Evolutionary conservation across 768 basidiomycete genomes (phyloP).

Genomic region (Ramaria sp.): DNA sequence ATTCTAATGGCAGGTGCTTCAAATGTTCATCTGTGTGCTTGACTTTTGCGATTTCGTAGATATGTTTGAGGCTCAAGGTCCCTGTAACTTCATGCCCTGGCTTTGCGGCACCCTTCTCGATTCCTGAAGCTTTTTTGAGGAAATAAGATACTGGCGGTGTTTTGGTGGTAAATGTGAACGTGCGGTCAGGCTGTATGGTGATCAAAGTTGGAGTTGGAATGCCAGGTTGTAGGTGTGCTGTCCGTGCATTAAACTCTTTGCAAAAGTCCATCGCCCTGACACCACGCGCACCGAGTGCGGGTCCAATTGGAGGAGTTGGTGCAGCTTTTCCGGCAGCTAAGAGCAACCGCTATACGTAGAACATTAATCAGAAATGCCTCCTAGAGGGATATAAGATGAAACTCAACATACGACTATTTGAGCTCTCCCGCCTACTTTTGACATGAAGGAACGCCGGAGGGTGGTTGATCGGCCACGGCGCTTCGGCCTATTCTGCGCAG

Average conservation of each 20-base stretch:
- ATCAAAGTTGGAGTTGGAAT: constrained; percentile 89
- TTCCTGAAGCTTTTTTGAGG: constrained; percentile 80
- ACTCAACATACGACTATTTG: constrained; percentile 59
- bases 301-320: constrained; percentile 92
- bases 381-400: constrained; percentile 11
- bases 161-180: constrained; percentile 89
- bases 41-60: constrained; percentile 98
- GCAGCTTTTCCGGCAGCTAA: constrained; percentile 92
- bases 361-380: constrained; percentile 11
- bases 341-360: constrained; percentile 55
- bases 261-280: constrained; percentile 99
- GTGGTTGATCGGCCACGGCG: too few species aligned
- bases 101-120: constrained; percentile 82
- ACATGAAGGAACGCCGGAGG: constrained; percentile 33
- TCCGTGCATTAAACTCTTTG: constrained; percentile 99
- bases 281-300: constrained; percentile 93
- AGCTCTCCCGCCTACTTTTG: constrained; percentile 55
- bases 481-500: too few species aligned
- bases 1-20: constrained; percentile 77
- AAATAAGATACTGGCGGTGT: constrained; percentile 86
- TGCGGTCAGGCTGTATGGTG: constrained; percentile 86
- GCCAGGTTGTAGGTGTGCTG: constrained; percentile 75
- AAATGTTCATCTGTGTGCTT: constrained; percentile 86
- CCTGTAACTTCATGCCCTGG: constrained; percentile 70
- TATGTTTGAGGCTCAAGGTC: constrained; percentile 88